Evolutionary conservation across 169 alveolate genomes (phyloP), one percentile per base, ranked within the genome.

Genomic region (Plasmodium malariae): DNA sequence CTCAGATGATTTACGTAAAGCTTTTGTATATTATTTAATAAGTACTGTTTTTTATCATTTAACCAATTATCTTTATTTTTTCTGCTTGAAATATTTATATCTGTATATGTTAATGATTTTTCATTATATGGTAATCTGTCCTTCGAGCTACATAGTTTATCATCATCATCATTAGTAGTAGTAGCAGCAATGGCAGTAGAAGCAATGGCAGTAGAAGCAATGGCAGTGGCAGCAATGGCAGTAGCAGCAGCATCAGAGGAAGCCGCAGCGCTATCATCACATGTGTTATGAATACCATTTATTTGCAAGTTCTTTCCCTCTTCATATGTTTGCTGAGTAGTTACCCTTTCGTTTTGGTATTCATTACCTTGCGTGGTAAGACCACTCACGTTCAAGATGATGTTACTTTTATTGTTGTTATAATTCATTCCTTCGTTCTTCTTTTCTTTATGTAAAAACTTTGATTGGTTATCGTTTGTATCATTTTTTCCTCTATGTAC

Each of bases 21-120:
- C 24, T 60, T 54, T 69, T 76, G 89, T 11, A 76, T 63, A 21
- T 55, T 45, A 36, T 43, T 76, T n/a, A 76, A 32, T 0, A 51
- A 30, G 21, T 21, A 17, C 2, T 32, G 3, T 4, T 74, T 2
- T 21, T 68, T 37, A 2, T 5, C 7, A 12, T 55, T 36, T 24
- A 24, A 2, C 6, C 0, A 4, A 0, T 59, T 57, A 17, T 60
- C 62, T 19, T 24, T 48, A 17, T 74, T 36, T 28, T 21, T 45
- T 32, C n/a, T 36, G 11, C 12, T 60, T 34, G 36, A 3, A 4
- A 21, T 2, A 49, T 76, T 54, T 24, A n/a, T 28, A 12, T 76
- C 72, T 30, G 7, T 14, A 62, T 5, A 62, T 12, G 54, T 19
- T n/a, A n/a, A n/a, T 11, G 34, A 6, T 24, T 14, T 57, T 57